Conservation (phyloP, 768 basidiomycete species). For the Russula ochroleuca region DNA sequence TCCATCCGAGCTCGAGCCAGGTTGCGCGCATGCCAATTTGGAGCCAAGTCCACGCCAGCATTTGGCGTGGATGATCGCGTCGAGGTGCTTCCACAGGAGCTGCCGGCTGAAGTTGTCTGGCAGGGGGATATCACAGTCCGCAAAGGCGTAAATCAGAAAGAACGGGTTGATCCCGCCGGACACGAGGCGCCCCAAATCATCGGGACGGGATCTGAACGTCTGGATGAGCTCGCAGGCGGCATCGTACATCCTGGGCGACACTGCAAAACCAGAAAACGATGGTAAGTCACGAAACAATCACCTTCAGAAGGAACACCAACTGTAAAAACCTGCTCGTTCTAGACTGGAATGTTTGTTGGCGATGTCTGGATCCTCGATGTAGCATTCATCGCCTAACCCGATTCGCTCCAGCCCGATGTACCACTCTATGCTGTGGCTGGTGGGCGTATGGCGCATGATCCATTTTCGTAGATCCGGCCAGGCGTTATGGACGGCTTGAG, state of each 20-base stretch:
- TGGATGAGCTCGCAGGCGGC: neutral
- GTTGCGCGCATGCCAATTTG: too few relatives aligned
- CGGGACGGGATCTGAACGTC: neutral
- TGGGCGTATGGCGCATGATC: constrained; percentile 8
- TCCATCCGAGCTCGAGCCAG: neutral
- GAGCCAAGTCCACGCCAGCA: constrained; percentile 3
- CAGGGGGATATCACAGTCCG: constrained; percentile 3
- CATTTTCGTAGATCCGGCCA: constrained; percentile 4
- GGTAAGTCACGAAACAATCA: neutral
- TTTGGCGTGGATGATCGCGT: neutral
- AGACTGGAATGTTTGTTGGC: neutral
- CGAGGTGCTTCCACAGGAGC: constrained; percentile 14
- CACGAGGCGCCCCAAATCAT: neutral
- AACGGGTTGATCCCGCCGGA: neutral
- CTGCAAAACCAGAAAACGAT: neutral
- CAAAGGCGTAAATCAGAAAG: constrained; percentile 17
- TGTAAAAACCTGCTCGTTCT: constrained; percentile 4
- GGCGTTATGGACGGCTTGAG: neutral
- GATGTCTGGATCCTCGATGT: neutral
- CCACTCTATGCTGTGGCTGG: neutral
- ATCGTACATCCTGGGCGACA: neutral
- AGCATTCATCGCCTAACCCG: neutral
- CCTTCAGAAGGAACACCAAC: neutral
- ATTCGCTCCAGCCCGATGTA: neutral
- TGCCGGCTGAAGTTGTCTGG: constrained; percentile 4